Conservation (phyloP, 306 rosid species). For the Vigna nakashimae region DNA sequence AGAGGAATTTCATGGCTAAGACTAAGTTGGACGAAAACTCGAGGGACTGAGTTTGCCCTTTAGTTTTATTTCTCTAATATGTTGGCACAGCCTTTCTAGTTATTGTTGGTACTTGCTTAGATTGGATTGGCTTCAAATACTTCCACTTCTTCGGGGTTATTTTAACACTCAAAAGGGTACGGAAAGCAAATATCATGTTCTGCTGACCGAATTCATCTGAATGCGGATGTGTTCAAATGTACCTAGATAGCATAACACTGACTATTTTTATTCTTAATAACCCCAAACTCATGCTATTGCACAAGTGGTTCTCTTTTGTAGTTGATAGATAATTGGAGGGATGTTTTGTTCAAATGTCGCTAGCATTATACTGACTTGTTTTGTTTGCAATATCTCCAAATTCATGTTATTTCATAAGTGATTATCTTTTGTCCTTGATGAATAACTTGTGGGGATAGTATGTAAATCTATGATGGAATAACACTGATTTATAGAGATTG, state of each 20-base stretch:
- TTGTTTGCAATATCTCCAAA: slow-evolving; percentile 25
- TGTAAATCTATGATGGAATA: slow-evolving; percentile 21
- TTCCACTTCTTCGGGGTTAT: background rate
- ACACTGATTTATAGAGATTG: slow-evolving; percentile 15
- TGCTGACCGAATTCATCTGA: background rate
- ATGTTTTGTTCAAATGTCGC: slow-evolving; percentile 2
- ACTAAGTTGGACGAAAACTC: background rate
- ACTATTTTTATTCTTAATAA: slow-evolving; percentile 33
- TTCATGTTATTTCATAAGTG: slow-evolving; percentile 20
- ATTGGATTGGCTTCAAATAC: slow-evolving; percentile 14
- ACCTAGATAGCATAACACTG: background rate
- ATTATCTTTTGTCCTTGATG: slow-evolving; percentile 31
- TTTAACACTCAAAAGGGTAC: background rate
- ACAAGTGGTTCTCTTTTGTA: slow-evolving; percentile 29
- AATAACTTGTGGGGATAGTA: slow-evolving; percentile 34
- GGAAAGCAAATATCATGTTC: background rate
- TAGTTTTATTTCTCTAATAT: slow-evolving; percentile 1
- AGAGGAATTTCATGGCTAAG: background rate
- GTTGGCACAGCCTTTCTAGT: slow-evolving; percentile 3
- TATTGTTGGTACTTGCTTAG: background rate
- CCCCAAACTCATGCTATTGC: slow-evolving; percentile 20
- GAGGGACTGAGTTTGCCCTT: background rate
- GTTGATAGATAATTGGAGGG: slow-evolving; percentile 38
- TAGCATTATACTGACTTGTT: slow-evolving; percentile 19
- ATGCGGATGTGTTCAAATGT: slow-evolving; percentile 1